These are phyloP conservation scores for Nidularia pulvinata DNA, from an alignment of 768 basidiomycete species.

Conservation along the genomic window DNA sequence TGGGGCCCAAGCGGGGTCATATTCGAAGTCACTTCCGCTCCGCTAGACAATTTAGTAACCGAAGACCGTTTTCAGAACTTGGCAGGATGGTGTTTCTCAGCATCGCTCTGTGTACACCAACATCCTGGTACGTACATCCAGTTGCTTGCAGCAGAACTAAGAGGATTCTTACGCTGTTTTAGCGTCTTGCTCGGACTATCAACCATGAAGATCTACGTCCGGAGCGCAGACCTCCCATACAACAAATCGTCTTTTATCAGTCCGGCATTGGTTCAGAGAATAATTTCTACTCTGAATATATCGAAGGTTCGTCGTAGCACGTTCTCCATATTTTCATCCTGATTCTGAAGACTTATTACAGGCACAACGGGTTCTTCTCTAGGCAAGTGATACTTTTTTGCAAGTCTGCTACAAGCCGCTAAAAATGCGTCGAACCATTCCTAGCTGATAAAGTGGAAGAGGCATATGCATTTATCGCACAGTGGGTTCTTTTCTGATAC, in stretches of 20 bases:
- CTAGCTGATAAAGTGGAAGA: conserved; percentile 75
- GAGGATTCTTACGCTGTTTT: too few relatives aligned
- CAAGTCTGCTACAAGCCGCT: conserved; percentile 2
- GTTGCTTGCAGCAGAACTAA: too few relatives aligned
- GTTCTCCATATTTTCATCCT: background rate
- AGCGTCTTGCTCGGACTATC: conserved; percentile 57
- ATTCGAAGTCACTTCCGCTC: too few relatives aligned
- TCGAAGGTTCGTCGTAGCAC: conserved; percentile 45
- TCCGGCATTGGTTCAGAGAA: conserved; percentile 58
- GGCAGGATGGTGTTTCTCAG: conserved; percentile 63
- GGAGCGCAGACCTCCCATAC: conserved; percentile 31
- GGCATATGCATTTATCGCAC: conserved; percentile 78
- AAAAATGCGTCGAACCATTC: background rate
- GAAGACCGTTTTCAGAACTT: conserved; percentile 51
- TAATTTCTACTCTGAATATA: conserved; percentile 55
- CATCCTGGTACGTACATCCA: conserved; percentile 40
- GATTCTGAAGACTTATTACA: conserved; percentile 17
- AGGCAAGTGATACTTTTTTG: conserved; percentile 33
- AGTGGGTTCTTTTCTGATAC: conserved; percentile 41
- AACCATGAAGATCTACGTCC: conserved; percentile 44
- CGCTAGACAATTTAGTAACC: conserved; percentile 1
- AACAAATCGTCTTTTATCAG: conserved; percentile 68
- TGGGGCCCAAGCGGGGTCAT: too few relatives aligned
- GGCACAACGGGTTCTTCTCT: conserved; percentile 66
- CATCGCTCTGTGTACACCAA: conserved; percentile 54